Percentiles rank a stretch among this genome's conserved stretches.
These are phyloP conservation scores for Nicotiana noctiflora DNA, from an alignment of 257 asterid species.

Conservation along the genomic window DNA sequence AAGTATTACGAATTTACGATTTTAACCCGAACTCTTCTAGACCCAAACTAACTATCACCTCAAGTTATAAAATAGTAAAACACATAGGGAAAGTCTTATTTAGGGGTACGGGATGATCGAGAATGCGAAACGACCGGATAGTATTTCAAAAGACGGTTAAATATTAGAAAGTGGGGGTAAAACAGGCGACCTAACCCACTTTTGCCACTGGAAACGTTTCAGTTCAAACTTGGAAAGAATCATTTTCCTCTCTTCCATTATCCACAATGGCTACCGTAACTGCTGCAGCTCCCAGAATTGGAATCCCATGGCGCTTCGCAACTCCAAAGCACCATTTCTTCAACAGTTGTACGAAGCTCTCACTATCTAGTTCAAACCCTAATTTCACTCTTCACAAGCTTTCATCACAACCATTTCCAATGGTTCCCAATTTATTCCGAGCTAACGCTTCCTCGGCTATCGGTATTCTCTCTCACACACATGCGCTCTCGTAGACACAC, in stretches of 20 bases:
- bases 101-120: too few species aligned
- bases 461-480: neutral
- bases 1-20: too few species aligned
- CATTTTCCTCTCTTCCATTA: neutral
- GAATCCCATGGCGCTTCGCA: neutral
- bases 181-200: too few species aligned
- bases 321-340: neutral
- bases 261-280: slow-evolving; percentile 2
- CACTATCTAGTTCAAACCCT: neutral
- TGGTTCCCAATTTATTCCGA: neutral
- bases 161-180: too few species aligned
- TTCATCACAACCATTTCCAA: neutral
- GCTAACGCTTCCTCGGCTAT: slow-evolving; percentile 10
- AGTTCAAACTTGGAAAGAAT: too few species aligned
- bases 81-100: too few species aligned
- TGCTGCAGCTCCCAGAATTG: neutral
- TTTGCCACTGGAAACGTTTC: too few species aligned
- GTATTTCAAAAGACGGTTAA: too few species aligned
- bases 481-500: neutral
- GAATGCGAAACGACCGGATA: too few species aligned
- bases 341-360: neutral
- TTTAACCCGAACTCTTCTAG: too few species aligned
- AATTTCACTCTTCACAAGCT: slow-evolving; percentile 1
- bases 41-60: too few species aligned
- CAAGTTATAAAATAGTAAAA: too few species aligned